A percentile compares a stretch with the other conserved stretches of the same genome.
phyloP scores from a whole-genome alignment of 805 yeast species.

The Myxozyma udenii region DNA sequence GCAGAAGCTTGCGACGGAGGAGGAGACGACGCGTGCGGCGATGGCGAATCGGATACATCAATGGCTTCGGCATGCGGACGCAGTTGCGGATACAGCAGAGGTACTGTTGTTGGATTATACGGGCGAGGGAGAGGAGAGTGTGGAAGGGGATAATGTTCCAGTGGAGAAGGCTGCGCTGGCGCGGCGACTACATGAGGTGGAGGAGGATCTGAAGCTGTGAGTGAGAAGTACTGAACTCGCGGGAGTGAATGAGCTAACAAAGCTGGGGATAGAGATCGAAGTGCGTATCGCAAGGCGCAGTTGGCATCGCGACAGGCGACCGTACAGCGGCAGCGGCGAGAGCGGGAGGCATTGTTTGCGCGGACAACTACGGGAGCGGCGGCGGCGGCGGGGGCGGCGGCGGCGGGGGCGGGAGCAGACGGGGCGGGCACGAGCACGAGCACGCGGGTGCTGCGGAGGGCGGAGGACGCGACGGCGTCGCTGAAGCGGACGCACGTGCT shows the following conservation, averaged over 20 bases:
- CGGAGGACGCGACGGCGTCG: slow-evolving; percentile 36
- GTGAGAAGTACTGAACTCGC: neutral
- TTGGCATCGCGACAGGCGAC: slow-evolving; percentile 12
- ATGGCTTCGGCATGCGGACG: slow-evolving; percentile 18
- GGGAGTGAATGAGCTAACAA: neutral
- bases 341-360: slow-evolving; percentile 13
- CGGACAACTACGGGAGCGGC: neutral
- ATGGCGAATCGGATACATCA: slow-evolving; percentile 16
- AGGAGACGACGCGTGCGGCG: slow-evolving; percentile 13
- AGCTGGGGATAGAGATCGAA: slow-evolving; percentile 12
- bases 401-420: slow-evolving; percentile 1
- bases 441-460: slow-evolving; percentile 19
- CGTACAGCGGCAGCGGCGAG: slow-evolving; percentile 3
- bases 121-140: neutral
- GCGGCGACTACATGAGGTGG: slow-evolving; percentile 9
- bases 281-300: slow-evolving; percentile 33
- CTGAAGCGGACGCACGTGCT: slow-evolving; percentile 38
- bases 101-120: slow-evolving; percentile 6
- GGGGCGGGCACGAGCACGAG: neutral
- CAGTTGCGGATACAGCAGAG: slow-evolving; percentile 13
- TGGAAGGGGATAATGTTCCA: neutral
- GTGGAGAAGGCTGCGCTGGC: slow-evolving; percentile 1
- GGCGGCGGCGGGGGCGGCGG: slow-evolving; percentile 4
- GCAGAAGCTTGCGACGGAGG: slow-evolving; percentile 1
- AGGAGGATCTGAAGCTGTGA: slow-evolving; percentile 19